Base-by-base conservation (phyloP, 139 green algal species). In the Diplosphaera chodatii region DNA sequence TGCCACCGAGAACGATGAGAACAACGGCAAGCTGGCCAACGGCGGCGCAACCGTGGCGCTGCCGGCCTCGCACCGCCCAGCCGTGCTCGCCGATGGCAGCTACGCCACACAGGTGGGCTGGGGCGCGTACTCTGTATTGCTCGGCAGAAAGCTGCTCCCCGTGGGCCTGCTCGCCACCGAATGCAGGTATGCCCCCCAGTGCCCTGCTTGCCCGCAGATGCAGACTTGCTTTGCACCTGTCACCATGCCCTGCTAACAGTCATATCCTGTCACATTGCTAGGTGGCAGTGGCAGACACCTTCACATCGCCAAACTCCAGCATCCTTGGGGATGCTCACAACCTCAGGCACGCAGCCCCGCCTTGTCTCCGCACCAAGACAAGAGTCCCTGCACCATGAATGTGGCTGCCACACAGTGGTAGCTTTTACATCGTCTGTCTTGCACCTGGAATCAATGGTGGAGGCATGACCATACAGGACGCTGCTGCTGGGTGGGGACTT, bases 31-130 rank as follows among this genome's bases (percentile, higher is more conserved):
- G 22, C 68, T 64, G 41, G 66, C 4, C 32, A 64, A 40, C 8
- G 56, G 33, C 4, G 25, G 56, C 30, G 59, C 67, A 1, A 62
- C 70, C 31, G 22, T 56, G 29, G 34, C 64, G 34, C 40, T 75
- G 48, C 75, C 71, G 32, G 74, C 79, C 28, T 64, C 74, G 63
- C 70, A 80, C 23, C 74, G 93, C 4, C 95, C 94, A 23, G 89
- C 84, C 8, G 94, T 99, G 67, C 88, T 99, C 37, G 89, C 95
- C 21, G 95, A 99, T 73, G 95, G 95, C 63, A 96, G 89, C 10
- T 99, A 99, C 79, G 95, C 95, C 31, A 97, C 94, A 10, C 92
- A 98, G 83, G 48, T 59, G 48, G 16, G 48, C n/a, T n/a, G n/a
- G n/a, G n/a, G n/a, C n/a, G n/a, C n/a, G n/a, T n/a, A n/a, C n/a